phyloP scores from a whole-genome alignment of 345 rosid species.

The Brassica napus region DNA sequence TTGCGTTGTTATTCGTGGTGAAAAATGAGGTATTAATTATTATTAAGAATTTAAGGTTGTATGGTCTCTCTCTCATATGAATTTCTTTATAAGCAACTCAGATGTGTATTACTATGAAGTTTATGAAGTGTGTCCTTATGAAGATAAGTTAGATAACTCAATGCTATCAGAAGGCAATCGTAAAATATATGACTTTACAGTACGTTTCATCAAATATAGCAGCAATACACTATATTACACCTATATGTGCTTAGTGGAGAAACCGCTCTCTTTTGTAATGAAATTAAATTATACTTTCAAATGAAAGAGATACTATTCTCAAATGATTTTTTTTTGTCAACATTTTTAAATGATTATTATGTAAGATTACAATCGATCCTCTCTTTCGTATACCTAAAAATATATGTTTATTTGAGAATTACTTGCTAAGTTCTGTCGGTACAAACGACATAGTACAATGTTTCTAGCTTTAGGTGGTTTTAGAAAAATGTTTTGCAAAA shows the following conservation, averaged over 20 bases:
- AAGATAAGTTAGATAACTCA: not conserved
- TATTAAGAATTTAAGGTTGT: not conserved
- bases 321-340: too few relatives aligned
- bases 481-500: not conserved
- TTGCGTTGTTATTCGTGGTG: conserved; percentile 47
- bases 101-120: not conserved
- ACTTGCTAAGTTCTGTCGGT: not conserved
- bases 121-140: not conserved
- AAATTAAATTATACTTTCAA: too few relatives aligned
- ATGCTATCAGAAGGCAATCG: not conserved
- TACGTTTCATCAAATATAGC: too few relatives aligned
- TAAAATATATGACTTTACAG: not conserved
- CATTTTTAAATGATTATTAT: too few relatives aligned
- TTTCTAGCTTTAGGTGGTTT: not conserved
- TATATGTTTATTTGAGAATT: too few relatives aligned
- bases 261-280: too few relatives aligned
- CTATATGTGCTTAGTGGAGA: not conserved
- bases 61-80: not conserved
- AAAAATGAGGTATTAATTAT: conserved; percentile 20
- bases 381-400: too few relatives aligned
- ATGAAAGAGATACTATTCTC: too few relatives aligned
- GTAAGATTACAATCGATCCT: too few relatives aligned
- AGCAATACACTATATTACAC: not conserved
- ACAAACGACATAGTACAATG: not conserved
- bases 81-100: not conserved